Conservation (phyloP, 1,284 basidiomycete genomes). For the Apiotrichum mycotoxinovorans region DNA sequence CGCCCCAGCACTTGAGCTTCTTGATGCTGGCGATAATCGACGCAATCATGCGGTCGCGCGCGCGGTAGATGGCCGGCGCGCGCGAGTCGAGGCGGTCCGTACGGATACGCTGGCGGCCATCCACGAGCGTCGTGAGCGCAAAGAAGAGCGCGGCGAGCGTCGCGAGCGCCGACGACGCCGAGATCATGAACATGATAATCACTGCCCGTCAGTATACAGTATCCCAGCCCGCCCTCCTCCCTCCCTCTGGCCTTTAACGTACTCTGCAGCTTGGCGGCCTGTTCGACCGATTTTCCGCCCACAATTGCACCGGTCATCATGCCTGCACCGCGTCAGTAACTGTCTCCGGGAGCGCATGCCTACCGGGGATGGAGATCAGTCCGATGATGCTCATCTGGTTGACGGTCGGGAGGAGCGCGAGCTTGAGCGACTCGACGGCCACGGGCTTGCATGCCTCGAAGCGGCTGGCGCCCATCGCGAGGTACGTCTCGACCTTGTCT, state of each 20-base stretch:
- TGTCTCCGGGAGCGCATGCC: constrained; percentile 2
- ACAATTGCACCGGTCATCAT: constrained; percentile 90
- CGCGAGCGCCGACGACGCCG: constrained; percentile 66
- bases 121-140: constrained; percentile 62
- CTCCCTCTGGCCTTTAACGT: constrained; percentile 15
- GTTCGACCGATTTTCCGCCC: constrained; percentile 74
- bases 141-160: constrained; percentile 62
- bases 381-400: constrained; percentile 83
- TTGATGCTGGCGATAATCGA: neutral
- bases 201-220: constrained; percentile 42
- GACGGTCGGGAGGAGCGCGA: constrained; percentile 73
- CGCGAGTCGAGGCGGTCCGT: constrained; percentile 61
- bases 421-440: constrained; percentile 67
- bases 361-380: constrained; percentile 58
- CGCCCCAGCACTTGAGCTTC: constrained; percentile 11
- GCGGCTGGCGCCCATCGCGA: constrained; percentile 73
- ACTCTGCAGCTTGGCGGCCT: constrained; percentile 75
- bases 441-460: constrained; percentile 76
- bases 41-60: constrained; percentile 14
- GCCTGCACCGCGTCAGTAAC: constrained; percentile 48
- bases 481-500: constrained; percentile 76
- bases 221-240: neutral
- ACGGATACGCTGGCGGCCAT: constrained; percentile 66
- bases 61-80: constrained; percentile 56
- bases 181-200: constrained; percentile 89